phyloP scores from a whole-genome alignment of 495 filamentous ascomycete species.

The Talaromyces thailandensis region DNA sequence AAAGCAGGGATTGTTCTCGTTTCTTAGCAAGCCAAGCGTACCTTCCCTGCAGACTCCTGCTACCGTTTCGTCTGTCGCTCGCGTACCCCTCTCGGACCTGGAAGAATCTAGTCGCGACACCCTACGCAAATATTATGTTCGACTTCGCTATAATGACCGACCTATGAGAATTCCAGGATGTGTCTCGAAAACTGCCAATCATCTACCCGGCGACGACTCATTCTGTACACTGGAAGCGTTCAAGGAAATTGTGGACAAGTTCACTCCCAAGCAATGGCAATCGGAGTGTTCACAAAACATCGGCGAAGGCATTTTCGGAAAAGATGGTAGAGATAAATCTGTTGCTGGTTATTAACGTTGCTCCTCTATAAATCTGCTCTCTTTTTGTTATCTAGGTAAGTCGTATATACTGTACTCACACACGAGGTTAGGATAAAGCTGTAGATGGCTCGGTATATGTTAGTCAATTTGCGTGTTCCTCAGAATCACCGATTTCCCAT shows the following conservation, averaged over 20 bases:
- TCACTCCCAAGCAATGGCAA: constrained; percentile 75
- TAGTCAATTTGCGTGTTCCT: background rate
- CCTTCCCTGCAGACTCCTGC: background rate
- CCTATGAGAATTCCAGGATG: constrained; percentile 78
- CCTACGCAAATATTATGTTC: constrained; percentile 69
- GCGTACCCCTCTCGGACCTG: constrained; percentile 23
- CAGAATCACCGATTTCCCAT: constrained; percentile 31
- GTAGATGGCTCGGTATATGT: background rate
- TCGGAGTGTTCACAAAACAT: constrained; percentile 61
- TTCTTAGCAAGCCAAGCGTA: constrained; percentile 11
- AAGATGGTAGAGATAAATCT: constrained; percentile 23
- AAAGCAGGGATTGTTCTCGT: constrained; percentile 26
- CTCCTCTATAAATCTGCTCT: background rate
- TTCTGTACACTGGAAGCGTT: constrained; percentile 92
- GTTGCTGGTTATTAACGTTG: constrained; percentile 27
- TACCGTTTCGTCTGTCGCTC: constrained; percentile 18
- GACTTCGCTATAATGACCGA: constrained; percentile 85
- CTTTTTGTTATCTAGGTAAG: background rate
- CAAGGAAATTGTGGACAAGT: constrained; percentile 85
- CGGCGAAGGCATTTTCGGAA: constrained; percentile 35
- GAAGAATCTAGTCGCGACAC: constrained; percentile 28
- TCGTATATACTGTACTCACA: background rate
- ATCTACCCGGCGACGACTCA: constrained; percentile 78
- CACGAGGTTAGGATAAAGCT: background rate
- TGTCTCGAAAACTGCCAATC: constrained; percentile 58